Evolutionary conservation across 1,139 yeast genomes (phyloP), one percentile per base, ranked within the genome.

Genomic region (Protomyces lactucae-debilis): DNA sequence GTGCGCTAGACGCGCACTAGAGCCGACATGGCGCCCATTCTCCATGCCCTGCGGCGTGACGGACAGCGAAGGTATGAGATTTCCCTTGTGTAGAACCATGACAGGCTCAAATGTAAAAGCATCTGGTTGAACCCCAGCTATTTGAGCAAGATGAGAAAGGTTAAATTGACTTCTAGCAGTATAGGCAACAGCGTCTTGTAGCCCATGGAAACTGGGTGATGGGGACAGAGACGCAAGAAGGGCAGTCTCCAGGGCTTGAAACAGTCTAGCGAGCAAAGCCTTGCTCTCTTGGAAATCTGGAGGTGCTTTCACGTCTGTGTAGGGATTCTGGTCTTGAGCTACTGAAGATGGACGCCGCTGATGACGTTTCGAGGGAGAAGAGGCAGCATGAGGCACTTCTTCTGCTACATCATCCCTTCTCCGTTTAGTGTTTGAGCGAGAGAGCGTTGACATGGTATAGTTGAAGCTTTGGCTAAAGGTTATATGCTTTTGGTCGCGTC

Each of bases 241-340:
- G 3, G 63, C 43, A 23, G 63, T 52, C 36, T 59, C 63, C 46
- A 59, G 43, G 16, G 63, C 63, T 25, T 39, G 32, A 21, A 59
- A 59, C n/a, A 59, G 57, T n/a, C 32, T 51, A 14, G 25, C 25
- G 55, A 57, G 43, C 10, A 28, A 14, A 2, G 18, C 14, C 35
- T 18, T 43, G 23, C 18, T 10, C 23, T 8, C 48, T 10, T 43
- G 23, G 21, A 43, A 21, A 12, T 43, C 25, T 6, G 43, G 4
- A 12, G 43, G 16, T 37, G 43, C 14, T n/a, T 12, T 37, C 43
- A 37, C 1, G 1, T 12, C 43, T 37, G 43, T n/a, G 9, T 12
- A 37, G 14, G 14, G 14, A n/a, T n/a, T 37, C 6, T 37, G 43
- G 4, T 12, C 43, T 4, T 9, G 14, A 12, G 43, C 43, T 5